Base-by-base conservation (phyloP, 148 eudicot genomes). In the Silene conica region DNA sequence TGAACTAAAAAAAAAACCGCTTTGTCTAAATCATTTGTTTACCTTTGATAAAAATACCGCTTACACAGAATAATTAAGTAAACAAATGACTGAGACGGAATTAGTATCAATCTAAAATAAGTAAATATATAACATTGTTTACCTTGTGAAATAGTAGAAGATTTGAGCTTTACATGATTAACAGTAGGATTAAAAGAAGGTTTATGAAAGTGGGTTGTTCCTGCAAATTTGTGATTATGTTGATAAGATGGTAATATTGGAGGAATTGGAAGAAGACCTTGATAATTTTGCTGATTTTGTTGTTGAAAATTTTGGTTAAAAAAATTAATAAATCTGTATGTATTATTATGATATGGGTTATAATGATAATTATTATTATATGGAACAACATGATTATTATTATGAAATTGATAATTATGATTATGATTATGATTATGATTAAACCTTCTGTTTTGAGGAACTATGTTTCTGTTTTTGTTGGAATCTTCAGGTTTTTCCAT, bases 191-290 rank as follows among this genome's bases (percentile, higher is more conserved):
- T 65, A 71, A 77, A 72, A 54, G 81, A 63, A 50, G 58, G 8
- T 73, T 83, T 90, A 38, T 80, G 83, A 50, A 84, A 75, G 61
- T 88, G 89, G 82, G 87, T 63, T 71, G 80, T 86, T 46, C 84
- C 57, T 74, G 72, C 55, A 19, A 88, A 80, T 73, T 55, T 82
- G 10, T 86, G 91, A 78, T 81, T 81, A 80, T 85, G 89, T 66
- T 80, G 84, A 41, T 80, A 87, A 21, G 83, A 82, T 69, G 89
- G 89, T 48, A 86, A 69, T 71, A 77, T 76, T 60, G 90, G 87
- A 63, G 94, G 98, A 56, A 89, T 80, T 74, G 98, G 98, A 67
- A 91, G 95, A 67, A 93, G 80, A 67, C 89, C 88, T 54, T 90
- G 85, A 72, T 71, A 77, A 68, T 14, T 71, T 45, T 84, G 86